Evolutionary conservation across 306 rosid genomes (phyloP).

Genomic region (Mimosa bimucronata): DNA sequence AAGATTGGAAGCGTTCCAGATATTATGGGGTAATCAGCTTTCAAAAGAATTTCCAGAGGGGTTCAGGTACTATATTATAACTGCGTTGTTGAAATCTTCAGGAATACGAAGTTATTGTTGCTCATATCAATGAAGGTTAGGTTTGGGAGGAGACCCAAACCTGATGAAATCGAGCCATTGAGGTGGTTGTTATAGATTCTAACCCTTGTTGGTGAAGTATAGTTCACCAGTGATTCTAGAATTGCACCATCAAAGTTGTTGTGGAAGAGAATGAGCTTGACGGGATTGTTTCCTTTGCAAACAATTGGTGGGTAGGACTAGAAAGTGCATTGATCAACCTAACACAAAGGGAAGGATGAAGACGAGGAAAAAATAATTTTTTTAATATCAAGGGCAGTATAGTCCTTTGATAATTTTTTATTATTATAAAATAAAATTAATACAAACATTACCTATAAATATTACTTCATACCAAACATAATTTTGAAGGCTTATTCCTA

Average conservation of each 20-base stretch:
- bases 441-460: too few species aligned
- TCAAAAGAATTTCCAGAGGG: slow-evolving; percentile 67
- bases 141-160: slow-evolving; percentile 62
- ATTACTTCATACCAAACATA: too few species aligned
- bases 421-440: too few species aligned
- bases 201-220: slow-evolving; percentile 63
- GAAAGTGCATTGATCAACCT: slow-evolving; percentile 74
- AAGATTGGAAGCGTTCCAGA: slow-evolving; percentile 68
- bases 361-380: too few species aligned
- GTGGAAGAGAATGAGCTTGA: slow-evolving; percentile 65
- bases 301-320: slow-evolving; percentile 68
- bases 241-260: slow-evolving; percentile 50
- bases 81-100: slow-evolving; percentile 62
- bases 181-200: slow-evolving; percentile 76
- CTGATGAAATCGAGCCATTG: slow-evolving; percentile 69
- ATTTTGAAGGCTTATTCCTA: too few species aligned
- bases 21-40: slow-evolving; percentile 50
- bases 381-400: too few species aligned
- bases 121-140: slow-evolving; percentile 76
- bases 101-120: slow-evolving; percentile 73
- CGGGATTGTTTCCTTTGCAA: slow-evolving; percentile 66
- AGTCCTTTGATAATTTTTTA: too few species aligned
- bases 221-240: slow-evolving; percentile 53
- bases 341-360: too few species aligned
- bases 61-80: slow-evolving; percentile 59